Percentiles rank a stretch among this genome's conserved stretches.
Evolutionary conservation across 441 rosid species (phyloP).

Genomic region (Syzygium syzygioides): DNA sequence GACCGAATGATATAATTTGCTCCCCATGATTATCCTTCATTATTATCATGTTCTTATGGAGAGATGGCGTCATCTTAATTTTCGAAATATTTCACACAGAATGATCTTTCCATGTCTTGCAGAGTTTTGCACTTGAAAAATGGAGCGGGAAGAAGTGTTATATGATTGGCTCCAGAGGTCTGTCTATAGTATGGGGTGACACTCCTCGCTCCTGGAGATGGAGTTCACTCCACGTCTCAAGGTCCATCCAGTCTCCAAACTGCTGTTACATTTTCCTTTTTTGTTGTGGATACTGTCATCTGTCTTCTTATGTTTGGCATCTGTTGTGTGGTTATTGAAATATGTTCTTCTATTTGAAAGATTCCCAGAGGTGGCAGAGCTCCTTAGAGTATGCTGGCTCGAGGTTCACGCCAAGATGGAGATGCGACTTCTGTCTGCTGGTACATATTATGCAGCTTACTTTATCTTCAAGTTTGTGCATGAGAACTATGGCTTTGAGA

Average conservation of each 20-base stretch:
- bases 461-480: constrained; percentile 3
- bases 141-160: neutral
- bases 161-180: neutral
- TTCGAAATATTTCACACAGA: neutral
- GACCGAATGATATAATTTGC: neutral
- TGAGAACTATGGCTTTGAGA: neutral
- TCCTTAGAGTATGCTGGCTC: constrained; percentile 1
- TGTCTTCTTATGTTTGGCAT: neutral
- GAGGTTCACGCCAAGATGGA: constrained; percentile 11
- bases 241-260: neutral
- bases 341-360: neutral
- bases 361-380: constrained; percentile 13
- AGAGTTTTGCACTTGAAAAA: neutral
- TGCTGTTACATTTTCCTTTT: neutral
- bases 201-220: neutral
- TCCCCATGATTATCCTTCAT: neutral
- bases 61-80: too few relatives aligned
- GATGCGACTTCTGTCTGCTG: constrained; percentile 5
- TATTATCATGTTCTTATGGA: neutral
- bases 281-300: neutral
- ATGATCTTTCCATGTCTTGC: neutral
- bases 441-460: constrained; percentile 13
- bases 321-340: neutral
- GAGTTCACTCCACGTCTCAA: neutral
- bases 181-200: neutral